phyloP scores from a whole-genome alignment of 192 early-diverging fungal species.

The Coemansia sp. region DNA sequence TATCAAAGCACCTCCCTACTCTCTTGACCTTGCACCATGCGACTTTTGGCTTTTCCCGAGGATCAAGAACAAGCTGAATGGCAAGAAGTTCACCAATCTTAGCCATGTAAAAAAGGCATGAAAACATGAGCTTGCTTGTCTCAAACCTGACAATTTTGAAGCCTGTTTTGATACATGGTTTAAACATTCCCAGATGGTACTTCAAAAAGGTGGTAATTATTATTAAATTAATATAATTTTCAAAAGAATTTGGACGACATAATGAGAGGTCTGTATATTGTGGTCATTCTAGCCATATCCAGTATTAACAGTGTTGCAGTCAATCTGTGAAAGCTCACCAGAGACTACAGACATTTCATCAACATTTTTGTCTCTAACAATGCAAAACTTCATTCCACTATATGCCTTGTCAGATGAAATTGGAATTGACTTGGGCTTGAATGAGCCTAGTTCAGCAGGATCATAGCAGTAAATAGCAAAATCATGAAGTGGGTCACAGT shows the following conservation, averaged over 20 bases:
- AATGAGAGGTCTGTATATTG: slow-evolving; percentile 72
- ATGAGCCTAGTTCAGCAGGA: slow-evolving; percentile 55
- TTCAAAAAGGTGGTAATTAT: slow-evolving; percentile 64
- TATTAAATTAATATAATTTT: too few species aligned
- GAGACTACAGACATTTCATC: slow-evolving; percentile 74
- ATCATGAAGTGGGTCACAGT: slow-evolving; percentile 76
- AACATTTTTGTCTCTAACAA: slow-evolving; percentile 69
- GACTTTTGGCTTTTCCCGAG: too few species aligned
- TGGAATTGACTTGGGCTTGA: slow-evolving; percentile 30
- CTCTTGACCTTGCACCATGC: too few species aligned
- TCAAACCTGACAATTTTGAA: too few species aligned
- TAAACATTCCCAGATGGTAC: too few species aligned
- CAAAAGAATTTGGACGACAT: too few species aligned
- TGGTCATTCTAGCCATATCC: slow-evolving; percentile 58
- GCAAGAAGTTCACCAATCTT: too few species aligned
- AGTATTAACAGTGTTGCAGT: slow-evolving; percentile 66
- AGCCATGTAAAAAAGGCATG: too few species aligned
- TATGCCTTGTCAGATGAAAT: slow-evolving; percentile 65
- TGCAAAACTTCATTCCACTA: slow-evolving; percentile 69
- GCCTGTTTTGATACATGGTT: too few species aligned
- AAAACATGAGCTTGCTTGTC: too few species aligned
- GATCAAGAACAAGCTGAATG: too few species aligned
- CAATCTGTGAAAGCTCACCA: slow-evolving; percentile 69
- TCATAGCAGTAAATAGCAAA: slow-evolving; percentile 79
- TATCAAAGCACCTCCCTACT: too few species aligned